phyloP scores from a whole-genome alignment of 2,329 filamentous ascomycete genomes.

The Phaeoacremonium minimum region DNA sequence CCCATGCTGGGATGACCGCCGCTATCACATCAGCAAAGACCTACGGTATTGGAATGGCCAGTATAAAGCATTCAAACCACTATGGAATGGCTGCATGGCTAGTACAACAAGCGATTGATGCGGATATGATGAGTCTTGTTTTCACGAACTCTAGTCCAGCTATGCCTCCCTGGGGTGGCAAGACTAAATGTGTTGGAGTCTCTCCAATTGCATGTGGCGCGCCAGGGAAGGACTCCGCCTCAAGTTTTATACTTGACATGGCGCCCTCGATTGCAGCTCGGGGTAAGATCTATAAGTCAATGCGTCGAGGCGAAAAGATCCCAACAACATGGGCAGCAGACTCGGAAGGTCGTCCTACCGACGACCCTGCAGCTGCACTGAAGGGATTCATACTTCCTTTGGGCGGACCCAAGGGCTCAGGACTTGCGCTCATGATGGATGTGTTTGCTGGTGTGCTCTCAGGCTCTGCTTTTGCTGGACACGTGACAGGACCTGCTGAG shows the following conservation, averaged over 20 bases:
- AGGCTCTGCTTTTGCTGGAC: constrained; percentile 72
- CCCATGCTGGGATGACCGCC: constrained; percentile 58
- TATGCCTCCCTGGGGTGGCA: constrained; percentile 66
- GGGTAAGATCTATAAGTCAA: constrained; percentile 69
- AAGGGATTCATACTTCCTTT: constrained; percentile 81
- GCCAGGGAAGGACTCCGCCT: constrained; percentile 52
- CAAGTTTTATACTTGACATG: constrained; percentile 77
- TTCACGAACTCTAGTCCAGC: constrained; percentile 72
- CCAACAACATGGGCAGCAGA: constrained; percentile 73
- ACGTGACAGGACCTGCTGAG: constrained; percentile 75
- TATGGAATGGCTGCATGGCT: constrained; percentile 82
- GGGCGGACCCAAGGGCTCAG: constrained; percentile 80
- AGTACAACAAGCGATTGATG: constrained; percentile 72
- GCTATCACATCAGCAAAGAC: constrained; percentile 62
- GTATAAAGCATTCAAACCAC: constrained; percentile 73
- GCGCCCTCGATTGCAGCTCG: constrained; percentile 64
- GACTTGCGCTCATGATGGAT: constrained; percentile 80
- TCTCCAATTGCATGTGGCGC: constrained; percentile 74
- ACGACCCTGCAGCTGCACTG: constrained; percentile 67
- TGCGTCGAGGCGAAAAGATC: constrained; percentile 64
- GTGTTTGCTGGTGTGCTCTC: constrained; percentile 78
- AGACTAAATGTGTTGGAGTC: constrained; percentile 66
- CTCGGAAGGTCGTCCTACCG: constrained; percentile 61
- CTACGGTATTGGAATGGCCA: constrained; percentile 72
- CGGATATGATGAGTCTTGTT: constrained; percentile 64